Conservation (phyloP, 23 red algal species). For the Gracilariopsis chorda region DNA sequence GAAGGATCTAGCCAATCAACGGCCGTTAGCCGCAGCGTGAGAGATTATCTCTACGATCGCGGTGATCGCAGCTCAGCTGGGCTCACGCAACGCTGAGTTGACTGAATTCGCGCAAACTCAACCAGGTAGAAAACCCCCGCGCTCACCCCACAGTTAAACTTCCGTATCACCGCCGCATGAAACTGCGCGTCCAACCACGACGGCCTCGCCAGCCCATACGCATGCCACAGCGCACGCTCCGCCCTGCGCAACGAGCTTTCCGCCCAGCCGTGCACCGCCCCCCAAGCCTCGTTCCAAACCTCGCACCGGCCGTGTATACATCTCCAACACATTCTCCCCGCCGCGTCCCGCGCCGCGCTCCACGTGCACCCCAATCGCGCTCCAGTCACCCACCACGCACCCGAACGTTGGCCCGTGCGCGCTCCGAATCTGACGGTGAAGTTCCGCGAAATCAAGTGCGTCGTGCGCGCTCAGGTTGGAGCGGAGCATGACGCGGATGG, state of each 20-base stretch:
- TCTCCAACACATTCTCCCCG: no score
- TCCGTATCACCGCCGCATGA: not conserved
- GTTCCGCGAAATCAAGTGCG: not conserved
- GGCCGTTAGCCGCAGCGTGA: no score
- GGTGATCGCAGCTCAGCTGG: no score
- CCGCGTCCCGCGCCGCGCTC: not conserved
- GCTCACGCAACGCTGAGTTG: no score
- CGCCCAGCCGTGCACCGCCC: slow-evolving; percentile 27
- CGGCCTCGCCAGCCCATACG: not conserved
- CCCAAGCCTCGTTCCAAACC: slow-evolving; percentile 30
- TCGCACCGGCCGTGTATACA: not conserved
- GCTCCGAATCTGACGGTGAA: not conserved
- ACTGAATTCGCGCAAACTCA: no score
- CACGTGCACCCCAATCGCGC: slow-evolving; percentile 12
- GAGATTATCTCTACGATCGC: no score
- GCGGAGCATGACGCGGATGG: not conserved
- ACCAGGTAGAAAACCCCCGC: no score
- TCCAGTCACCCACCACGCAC: slow-evolving; percentile 21
- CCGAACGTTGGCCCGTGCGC: not conserved
- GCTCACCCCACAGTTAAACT: slow-evolving; percentile 27
- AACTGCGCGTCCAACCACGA: slow-evolving; percentile 28
- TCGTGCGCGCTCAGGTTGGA: not conserved
- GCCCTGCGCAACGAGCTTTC: slow-evolving; percentile 12
- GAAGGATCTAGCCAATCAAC: no score
- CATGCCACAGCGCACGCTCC: slow-evolving; percentile 41